These are phyloP conservation scores for Colletotrichum sp. DNA, from an alignment of 2,329 filamentous ascomycete genomes.

Conservation along the genomic window DNA sequence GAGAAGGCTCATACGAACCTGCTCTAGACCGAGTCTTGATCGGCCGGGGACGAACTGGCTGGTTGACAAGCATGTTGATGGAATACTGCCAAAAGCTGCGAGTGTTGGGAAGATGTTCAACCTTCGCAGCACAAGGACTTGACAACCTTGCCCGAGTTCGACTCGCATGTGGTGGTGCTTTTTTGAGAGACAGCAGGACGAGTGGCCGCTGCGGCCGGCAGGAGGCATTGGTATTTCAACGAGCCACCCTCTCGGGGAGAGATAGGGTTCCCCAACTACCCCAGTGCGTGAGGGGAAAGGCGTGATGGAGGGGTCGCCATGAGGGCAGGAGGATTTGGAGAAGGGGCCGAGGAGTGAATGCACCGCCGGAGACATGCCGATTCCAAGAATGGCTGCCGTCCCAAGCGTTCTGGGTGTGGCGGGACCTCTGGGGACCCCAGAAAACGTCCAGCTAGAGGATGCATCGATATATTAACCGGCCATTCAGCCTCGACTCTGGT, in stretches of 20 bases:
- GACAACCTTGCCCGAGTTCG: neutral
- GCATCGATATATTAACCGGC: slow-evolving; percentile 13
- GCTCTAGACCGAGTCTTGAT: slow-evolving; percentile 22
- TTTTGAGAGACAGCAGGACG: neutral
- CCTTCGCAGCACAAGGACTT: neutral
- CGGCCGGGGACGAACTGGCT: slow-evolving; percentile 18
- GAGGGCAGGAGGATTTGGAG: slow-evolving; percentile 7
- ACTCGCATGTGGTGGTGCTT: neutral
- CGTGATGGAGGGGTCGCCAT: neutral
- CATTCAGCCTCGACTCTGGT: slow-evolving; percentile 4
- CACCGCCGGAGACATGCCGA: neutral
- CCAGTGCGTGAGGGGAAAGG: slow-evolving; percentile 16
- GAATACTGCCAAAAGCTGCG: neutral
- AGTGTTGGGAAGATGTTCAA: neutral
- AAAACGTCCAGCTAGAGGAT: neutral
- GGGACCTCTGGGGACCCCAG: slow-evolving; percentile 5
- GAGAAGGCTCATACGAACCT: slow-evolving; percentile 12
- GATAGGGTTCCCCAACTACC: slow-evolving; percentile 15
- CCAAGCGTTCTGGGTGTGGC: neutral
- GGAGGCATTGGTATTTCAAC: slow-evolving; percentile 5
- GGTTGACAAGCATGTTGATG: slow-evolving; percentile 17
- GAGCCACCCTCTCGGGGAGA: neutral
- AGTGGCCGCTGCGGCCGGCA: neutral
- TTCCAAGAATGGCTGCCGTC: neutral
- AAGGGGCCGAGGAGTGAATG: neutral